Conservation (phyloP, 345 rosid species). For the Laguncularia racemosa region DNA sequence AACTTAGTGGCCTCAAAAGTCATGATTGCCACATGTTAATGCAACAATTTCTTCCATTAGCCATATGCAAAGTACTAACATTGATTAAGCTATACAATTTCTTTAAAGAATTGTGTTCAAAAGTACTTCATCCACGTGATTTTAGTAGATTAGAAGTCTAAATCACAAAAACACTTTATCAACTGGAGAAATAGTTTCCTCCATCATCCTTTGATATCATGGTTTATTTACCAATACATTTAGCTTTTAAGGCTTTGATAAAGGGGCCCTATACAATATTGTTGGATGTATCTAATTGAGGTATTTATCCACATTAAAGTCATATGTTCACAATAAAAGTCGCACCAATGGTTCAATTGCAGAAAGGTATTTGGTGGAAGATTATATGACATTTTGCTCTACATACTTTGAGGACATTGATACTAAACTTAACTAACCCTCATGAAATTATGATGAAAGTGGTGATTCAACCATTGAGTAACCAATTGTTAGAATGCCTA, state of each 20-base stretch:
- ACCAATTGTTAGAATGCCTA: too few relatives aligned
- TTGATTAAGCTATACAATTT: background rate
- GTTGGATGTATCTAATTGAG: too few relatives aligned
- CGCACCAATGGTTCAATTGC: too few relatives aligned
- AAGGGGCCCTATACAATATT: background rate
- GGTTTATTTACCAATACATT: constrained; percentile 6
- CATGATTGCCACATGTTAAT: background rate
- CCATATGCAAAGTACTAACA: background rate
- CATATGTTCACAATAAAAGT: too few relatives aligned
- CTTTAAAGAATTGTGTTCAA: constrained; percentile 1
- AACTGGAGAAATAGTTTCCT: constrained; percentile 4
- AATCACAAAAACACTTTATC: background rate
- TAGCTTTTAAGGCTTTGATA: too few relatives aligned
- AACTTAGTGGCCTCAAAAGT: background rate
- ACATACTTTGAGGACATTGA: too few relatives aligned
- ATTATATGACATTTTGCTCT: too few relatives aligned
- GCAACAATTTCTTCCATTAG: background rate
- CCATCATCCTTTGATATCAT: constrained; percentile 2
- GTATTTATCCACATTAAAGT: too few relatives aligned
- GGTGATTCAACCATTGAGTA: too few relatives aligned
- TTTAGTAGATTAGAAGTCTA: background rate
- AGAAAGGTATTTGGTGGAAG: too few relatives aligned
- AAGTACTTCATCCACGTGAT: background rate
- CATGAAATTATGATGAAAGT: too few relatives aligned
- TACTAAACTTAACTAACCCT: too few relatives aligned